Percentiles rank a stretch among this genome's conserved stretches.
Evolutionary conservation across 1,284 basidiomycete genomes (phyloP).

Genomic region (Neolentinus lepideus): DNA sequence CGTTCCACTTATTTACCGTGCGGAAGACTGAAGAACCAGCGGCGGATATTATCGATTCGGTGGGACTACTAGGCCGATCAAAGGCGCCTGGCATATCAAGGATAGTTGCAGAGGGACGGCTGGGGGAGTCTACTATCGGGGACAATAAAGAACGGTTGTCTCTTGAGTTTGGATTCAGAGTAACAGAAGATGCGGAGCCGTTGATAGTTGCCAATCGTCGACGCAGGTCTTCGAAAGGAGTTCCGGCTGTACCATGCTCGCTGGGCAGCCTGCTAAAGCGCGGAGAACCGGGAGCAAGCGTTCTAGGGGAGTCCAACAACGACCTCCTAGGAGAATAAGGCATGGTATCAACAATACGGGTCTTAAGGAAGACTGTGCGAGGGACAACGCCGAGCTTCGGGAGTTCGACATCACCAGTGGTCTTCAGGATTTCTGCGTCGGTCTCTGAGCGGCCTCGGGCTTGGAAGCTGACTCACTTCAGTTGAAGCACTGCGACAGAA

Average conservation of each 20-base stretch:
- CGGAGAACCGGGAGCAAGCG: constrained; percentile 37
- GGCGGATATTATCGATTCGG: constrained; percentile 65
- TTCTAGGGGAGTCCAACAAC: constrained; percentile 28
- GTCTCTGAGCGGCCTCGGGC: constrained; percentile 53
- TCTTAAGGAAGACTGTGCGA: constrained; percentile 89
- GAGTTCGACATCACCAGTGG: constrained; percentile 61
- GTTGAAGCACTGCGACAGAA: not conserved
- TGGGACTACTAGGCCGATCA: constrained; percentile 62
- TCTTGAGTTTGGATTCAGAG: constrained; percentile 34
- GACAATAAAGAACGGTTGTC: constrained; percentile 35
- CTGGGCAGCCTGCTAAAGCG: constrained; percentile 38
- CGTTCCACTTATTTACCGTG: constrained; percentile 52
- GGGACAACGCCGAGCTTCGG: constrained; percentile 89
- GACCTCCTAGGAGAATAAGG: constrained; percentile 30
- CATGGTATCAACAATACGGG: constrained; percentile 34
- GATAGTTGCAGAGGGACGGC: constrained; percentile 25
- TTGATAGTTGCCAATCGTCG: constrained; percentile 65
- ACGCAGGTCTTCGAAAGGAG: constrained; percentile 69
- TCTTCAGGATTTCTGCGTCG: constrained; percentile 60
- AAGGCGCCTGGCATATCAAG: constrained; percentile 27
- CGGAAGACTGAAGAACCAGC: constrained; percentile 56
- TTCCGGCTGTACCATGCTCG: constrained; percentile 34
- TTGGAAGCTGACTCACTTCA: constrained; percentile 40
- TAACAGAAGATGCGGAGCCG: constrained; percentile 56
- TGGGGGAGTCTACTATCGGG: constrained; percentile 17